A percentile compares a stretch with the other conserved stretches of the same genome.
Conservation (phyloP, 306 rosid species). For the Hippophae tibetana region DNA sequence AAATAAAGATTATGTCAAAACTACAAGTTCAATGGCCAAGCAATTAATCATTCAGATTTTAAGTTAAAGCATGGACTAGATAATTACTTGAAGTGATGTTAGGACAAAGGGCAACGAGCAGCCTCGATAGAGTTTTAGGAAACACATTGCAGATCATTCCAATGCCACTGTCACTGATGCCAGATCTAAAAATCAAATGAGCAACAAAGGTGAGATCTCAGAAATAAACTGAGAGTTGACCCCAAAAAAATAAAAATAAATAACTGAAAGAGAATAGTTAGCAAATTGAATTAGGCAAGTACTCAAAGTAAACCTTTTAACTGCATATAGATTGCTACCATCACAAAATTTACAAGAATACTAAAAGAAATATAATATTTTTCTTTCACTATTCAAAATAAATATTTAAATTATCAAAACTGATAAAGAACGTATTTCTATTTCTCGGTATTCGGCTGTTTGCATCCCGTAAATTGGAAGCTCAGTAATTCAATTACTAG, state of each 20-base stretch:
- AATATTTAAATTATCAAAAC: background rate
- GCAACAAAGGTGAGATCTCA: conserved; percentile 11
- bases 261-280: conserved; percentile 1
- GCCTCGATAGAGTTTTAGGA: conserved; percentile 68
- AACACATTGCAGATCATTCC: conserved; percentile 90
- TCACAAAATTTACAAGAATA: no score
- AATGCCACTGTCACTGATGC: conserved; percentile 87
- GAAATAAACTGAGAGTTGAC: background rate
- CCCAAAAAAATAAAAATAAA: no score
- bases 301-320: background rate
- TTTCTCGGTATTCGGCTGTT: background rate
- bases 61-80: background rate
- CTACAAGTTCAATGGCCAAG: conserved; percentile 1
- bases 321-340: no score
- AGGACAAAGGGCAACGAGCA: conserved; percentile 93
- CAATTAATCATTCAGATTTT: background rate
- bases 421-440: background rate
- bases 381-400: background rate
- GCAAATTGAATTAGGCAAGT: background rate
- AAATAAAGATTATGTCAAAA: conserved; percentile 15
- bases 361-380: background rate
- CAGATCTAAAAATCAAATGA: conserved; percentile 53
- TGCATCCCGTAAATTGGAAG: background rate
- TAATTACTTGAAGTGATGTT: conserved; percentile 89
- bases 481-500: background rate